Base-by-base conservation (phyloP, 306 rosid species). In the Begonia fuchsioides region DNA sequence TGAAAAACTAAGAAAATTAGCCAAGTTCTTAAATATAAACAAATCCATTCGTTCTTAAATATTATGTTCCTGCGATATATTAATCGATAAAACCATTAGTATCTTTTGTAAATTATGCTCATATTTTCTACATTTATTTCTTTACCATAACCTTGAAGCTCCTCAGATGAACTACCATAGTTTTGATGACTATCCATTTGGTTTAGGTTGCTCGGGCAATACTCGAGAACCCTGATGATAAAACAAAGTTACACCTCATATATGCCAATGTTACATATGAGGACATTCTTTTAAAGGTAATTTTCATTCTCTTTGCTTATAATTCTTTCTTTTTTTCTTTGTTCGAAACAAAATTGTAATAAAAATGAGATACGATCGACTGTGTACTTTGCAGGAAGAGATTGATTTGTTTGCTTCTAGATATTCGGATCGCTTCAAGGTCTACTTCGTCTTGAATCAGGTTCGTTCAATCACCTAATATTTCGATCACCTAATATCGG, bases 231-330 rank as follows among this genome's bases (percentile, higher is more conserved):
- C 94, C 96, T 17, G 60, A 60, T 18, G 98, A 92, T 87, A 75
- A 53, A 60, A 85, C 96, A 17, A 82, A 72, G 73, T 86, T 92
- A 53, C 94, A 92, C 66, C 94, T 92, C 73, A 82, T 92, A 65
- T 92, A 92, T 58, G 98, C 98, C 68, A 92, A 92, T 44, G 93
- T 92, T 49, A 67, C 93, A 15, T 55, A 49, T 6, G 96, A 85
- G 51, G 98, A 92, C 73, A 85, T 92, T 68, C 96, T 92, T 39
- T 51, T 92, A 58, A 92, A 77, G 98, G 98, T 85, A 67, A 65
- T 39, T 38, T 15, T 14, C 56, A 10, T 51, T 50, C 44, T n/a
- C 35, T 26, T 26, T 26, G 8, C 35, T 26, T 26, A 4, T 26
- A 26, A 26, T 26, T 26, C 35, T 26, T 26, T 26, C 0, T 26